These are phyloP conservation scores for Colletotrichum lindemuthianum DNA, from an alignment of 2,329 filamentous ascomycete genomes.

Conservation along the genomic window DNA sequence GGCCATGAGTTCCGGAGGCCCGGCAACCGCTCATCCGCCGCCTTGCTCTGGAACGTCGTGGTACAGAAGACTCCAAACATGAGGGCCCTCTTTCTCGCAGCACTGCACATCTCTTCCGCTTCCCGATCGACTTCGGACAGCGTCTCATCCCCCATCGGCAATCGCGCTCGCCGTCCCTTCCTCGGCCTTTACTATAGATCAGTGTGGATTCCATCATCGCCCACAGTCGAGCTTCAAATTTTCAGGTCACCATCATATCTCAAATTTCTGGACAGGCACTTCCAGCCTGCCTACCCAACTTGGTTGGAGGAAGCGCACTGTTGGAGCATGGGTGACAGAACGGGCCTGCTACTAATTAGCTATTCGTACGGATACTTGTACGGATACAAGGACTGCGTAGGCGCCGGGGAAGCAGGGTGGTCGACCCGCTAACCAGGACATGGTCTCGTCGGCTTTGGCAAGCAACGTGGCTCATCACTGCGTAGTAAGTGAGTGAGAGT, in stretches of 20 bases:
- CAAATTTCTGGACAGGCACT: constrained; percentile 19
- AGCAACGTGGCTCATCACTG: constrained; percentile 18
- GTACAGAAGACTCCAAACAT: no score
- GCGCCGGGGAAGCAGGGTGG: constrained; percentile 33
- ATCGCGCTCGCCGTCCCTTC: constrained; percentile 9
- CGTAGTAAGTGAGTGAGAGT: constrained; percentile 7
- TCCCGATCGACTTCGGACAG: constrained; percentile 13
- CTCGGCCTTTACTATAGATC: not conserved
- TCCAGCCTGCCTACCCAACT: constrained; percentile 15
- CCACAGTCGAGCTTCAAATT: constrained; percentile 20
- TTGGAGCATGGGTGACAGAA: constrained; percentile 27
- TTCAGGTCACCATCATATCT: constrained; percentile 27
- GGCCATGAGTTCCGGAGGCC: not conserved
- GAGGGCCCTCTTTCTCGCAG: no score
- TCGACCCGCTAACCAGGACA: constrained; percentile 31
- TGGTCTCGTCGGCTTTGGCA: constrained; percentile 26
- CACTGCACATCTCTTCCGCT: not conserved
- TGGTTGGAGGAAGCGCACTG: constrained; percentile 20
- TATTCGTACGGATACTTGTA: no score
- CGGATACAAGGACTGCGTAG: not conserved
- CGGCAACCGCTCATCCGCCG: not conserved
- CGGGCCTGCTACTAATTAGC: constrained; percentile 7
- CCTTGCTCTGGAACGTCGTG: no score
- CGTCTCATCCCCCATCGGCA: constrained; percentile 16
- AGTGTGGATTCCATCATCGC: constrained; percentile 1